Percentiles rank a stretch among this genome's conserved stretches.
Conservation (phyloP, 176 grass and related monocot genomes). For the Saccharum spontaneum region DNA sequence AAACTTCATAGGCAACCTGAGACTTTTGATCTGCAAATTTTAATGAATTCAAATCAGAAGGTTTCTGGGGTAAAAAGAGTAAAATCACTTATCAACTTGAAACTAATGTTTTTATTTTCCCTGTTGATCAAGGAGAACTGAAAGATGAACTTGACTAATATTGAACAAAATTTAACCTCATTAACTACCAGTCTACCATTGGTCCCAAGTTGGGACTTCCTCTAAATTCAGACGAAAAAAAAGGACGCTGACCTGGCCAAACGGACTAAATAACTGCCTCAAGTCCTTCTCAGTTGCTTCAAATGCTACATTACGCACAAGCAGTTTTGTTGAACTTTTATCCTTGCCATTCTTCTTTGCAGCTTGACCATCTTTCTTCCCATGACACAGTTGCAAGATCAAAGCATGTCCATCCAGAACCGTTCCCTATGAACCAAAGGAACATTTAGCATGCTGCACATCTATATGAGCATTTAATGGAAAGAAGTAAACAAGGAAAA, state of each 20-base stretch:
- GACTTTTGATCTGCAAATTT: slow-evolving; percentile 68
- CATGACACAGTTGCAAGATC: slow-evolving; percentile 90
- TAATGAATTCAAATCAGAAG: not conserved
- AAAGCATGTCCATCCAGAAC: slow-evolving; percentile 96
- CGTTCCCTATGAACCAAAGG: slow-evolving; percentile 52
- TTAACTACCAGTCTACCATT: not conserved
- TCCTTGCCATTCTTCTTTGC: slow-evolving; percentile 72
- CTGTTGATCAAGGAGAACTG: not conserved
- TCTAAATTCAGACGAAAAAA: not conserved
- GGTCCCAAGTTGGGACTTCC: slow-evolving; percentile 2
- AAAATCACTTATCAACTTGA: not conserved
- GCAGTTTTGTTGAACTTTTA: slow-evolving; percentile 88
- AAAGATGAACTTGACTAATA: not conserved
- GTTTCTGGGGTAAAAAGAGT: not conserved
- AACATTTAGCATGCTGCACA: slow-evolving; percentile 16
- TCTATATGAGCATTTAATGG: slow-evolving; percentile 14
- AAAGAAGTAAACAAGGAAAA: slow-evolving; percentile 11
- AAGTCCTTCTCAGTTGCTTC: slow-evolving; percentile 90
- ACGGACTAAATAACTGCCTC: slow-evolving; percentile 85
- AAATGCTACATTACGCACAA: slow-evolving; percentile 94
- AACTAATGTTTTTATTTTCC: not conserved
- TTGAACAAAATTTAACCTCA: slow-evolving; percentile 4
- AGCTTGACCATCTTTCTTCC: slow-evolving; percentile 55
- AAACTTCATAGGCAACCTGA: slow-evolving; percentile 93
- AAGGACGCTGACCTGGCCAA: slow-evolving; percentile 74